Base-by-base conservation (phyloP, 2,329 filamentous ascomycete genomes). In the Alternaria longipes region DNA sequence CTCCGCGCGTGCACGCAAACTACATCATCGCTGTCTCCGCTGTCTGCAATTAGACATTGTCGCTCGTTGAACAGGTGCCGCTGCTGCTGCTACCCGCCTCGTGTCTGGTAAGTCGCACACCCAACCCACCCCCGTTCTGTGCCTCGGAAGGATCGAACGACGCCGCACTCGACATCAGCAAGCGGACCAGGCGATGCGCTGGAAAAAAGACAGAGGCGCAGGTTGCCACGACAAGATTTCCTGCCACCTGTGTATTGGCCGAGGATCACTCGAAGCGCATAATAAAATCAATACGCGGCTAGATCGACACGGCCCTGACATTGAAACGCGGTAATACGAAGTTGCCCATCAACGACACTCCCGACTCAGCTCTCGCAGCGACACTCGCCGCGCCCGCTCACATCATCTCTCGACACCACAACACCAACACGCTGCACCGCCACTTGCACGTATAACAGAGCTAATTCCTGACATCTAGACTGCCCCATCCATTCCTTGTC, bases 101-200 rank as follows among this genome's bases (percentile, higher is more conserved):
- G 58, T 65, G 58, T 62, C 56, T 61, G 56, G 66, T 69, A 69
- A 65, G 66, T 67, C 54, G 54, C 55, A 60, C 51, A 54, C 46
- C 54, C 60, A 36, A 36, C 32, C 32, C 32, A 36, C 32, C 11
- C 28, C 34, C 53, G 40, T 54, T 45, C 54, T 56, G 55, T 51
- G 60, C 59, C 54, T 44, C 54, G 60, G 56, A 53, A 58, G 42
- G 36, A 52, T 16, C 46, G 8, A 44, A 54, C 55, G 36, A 40
- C 28, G 22, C 20, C 40, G 30, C 45, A 26, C 26, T 46, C 24
- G 38, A 51, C 45, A 16, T 42, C 46, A 47, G 36, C 49, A 50
- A 45, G 59, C n/a, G 36, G 44, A 22, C 55, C 44, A 51, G 50
- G 57, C 60, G 28, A 53, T 56, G 51, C 51, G 47, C 51, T 51